phyloP scores from a whole-genome alignment of 2,329 filamentous ascomycete species.

The Colletotrichum endophyticum region DNA sequence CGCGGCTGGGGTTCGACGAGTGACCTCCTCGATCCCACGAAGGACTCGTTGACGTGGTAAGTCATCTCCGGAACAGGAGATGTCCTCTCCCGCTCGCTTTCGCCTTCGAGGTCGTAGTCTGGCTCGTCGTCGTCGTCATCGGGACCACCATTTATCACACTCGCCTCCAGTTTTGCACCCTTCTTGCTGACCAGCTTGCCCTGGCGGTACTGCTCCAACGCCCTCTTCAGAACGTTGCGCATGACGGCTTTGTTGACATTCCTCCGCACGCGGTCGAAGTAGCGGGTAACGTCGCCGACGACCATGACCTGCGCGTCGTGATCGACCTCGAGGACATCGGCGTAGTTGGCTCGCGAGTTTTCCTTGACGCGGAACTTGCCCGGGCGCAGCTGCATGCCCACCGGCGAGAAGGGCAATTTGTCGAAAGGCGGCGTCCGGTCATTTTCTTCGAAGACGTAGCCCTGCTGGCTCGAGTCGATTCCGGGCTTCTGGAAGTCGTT shows the following conservation, averaged over 20 bases:
- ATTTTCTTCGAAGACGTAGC: conserved; percentile 16
- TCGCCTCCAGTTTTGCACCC: conserved; percentile 11
- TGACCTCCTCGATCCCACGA: neutral
- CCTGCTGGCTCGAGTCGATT: conserved; percentile 19
- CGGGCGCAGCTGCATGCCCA: conserved; percentile 16
- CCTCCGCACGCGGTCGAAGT: conserved; percentile 14
- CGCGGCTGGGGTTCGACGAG: neutral
- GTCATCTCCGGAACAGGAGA: neutral
- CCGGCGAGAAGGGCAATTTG: conserved; percentile 13
- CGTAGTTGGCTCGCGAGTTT: conserved; percentile 17
- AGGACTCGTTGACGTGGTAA: neutral
- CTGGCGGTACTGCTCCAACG: conserved; percentile 17
- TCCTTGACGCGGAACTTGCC: conserved; percentile 21
- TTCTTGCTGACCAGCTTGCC: conserved; percentile 15
- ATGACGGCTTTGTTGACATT: conserved; percentile 20
- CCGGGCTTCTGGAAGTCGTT: conserved; percentile 20
- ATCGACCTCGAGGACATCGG: conserved; percentile 19
- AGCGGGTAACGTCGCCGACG: conserved; percentile 15
- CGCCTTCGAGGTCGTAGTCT: conserved; percentile 3
- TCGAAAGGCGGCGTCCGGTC: conserved; percentile 18
- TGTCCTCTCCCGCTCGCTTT: neutral
- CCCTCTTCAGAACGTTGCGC: conserved; percentile 18
- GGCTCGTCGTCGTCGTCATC: neutral
- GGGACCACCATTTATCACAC: conserved; percentile 3
- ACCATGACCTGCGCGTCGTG: conserved; percentile 21